These are phyloP conservation scores for Volvox africanus DNA, from an alignment of 139 green algal genomes.

Conservation along the genomic window DNA sequence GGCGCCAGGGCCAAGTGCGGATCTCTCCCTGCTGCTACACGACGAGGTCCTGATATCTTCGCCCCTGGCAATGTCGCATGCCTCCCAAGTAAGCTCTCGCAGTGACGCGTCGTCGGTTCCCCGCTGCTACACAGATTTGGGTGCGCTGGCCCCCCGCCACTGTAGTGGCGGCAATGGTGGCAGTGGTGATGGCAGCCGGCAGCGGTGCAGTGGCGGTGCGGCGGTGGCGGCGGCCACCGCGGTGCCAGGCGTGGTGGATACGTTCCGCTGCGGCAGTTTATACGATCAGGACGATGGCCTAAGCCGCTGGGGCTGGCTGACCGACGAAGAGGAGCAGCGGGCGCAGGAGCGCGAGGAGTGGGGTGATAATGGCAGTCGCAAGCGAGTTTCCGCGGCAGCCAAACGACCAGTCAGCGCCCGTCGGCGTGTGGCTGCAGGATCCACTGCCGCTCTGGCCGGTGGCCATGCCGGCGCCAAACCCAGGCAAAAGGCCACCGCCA, in stretches of 20 bases:
- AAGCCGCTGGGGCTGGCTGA: slow-evolving; percentile 23
- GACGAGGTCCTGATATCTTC: background rate
- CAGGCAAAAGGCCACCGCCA: background rate
- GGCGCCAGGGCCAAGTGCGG: background rate
- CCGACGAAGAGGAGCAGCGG: background rate
- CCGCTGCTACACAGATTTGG: background rate
- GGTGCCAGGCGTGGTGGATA: background rate
- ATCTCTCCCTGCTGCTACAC: background rate
- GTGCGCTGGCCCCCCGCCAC: background rate
- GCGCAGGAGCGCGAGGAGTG: background rate
- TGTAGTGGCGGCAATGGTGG: background rate
- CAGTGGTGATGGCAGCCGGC: too few relatives aligned
- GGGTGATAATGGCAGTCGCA: background rate
- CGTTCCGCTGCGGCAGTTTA: background rate
- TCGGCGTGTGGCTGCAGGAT: background rate
- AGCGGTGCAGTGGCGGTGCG: background rate
- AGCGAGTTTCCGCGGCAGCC: background rate
- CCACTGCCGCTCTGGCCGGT: background rate
- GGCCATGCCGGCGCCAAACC: background rate
- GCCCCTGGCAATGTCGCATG: background rate
- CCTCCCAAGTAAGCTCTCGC: background rate
- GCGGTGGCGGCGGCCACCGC: background rate
- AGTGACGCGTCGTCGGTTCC: background rate
- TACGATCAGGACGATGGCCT: background rate
- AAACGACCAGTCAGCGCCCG: background rate